Evolutionary conservation across 1,139 yeast species (phyloP).

Genomic region (Nakaseomyces nivariensis): DNA sequence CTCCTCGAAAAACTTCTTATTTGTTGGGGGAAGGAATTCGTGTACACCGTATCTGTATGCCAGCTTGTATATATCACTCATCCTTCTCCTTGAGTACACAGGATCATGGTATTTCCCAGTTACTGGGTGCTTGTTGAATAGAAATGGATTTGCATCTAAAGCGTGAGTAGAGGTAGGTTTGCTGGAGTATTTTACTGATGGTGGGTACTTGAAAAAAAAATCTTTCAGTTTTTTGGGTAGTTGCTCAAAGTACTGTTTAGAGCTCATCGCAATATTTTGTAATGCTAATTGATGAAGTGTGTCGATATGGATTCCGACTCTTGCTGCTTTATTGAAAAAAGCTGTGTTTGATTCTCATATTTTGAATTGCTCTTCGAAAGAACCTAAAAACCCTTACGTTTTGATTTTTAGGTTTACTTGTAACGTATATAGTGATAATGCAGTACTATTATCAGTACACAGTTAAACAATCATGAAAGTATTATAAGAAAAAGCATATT

Average conservation of each 20-base stretch:
- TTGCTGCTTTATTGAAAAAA: too few species aligned
- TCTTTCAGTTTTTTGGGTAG: slow-evolving; percentile 65
- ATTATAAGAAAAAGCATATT: too few species aligned
- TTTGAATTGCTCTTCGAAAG: too few species aligned
- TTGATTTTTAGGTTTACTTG: too few species aligned
- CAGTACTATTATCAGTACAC: too few species aligned
- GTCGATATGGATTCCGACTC: too few species aligned
- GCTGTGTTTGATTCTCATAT: too few species aligned
- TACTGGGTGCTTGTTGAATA: slow-evolving; percentile 75
- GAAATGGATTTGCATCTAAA: slow-evolving; percentile 73
- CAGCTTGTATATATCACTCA: slow-evolving; percentile 73
- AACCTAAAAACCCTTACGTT: too few species aligned
- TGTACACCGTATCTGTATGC: slow-evolving; percentile 75
- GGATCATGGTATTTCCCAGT: slow-evolving; percentile 74
- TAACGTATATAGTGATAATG: too few species aligned
- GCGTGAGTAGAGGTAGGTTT: slow-evolving; percentile 60
- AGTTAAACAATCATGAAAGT: too few species aligned
- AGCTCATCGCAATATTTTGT: not conserved
- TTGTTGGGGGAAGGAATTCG: slow-evolving; percentile 60
- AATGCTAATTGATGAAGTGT: too few species aligned
- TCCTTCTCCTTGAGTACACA: slow-evolving; percentile 70
- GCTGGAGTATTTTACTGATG: slow-evolving; percentile 63
- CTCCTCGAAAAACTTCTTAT: slow-evolving; percentile 68
- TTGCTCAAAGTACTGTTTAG: slow-evolving; percentile 34
- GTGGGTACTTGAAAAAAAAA: slow-evolving; percentile 79